Percentiles rank a stretch among this genome's conserved stretches.
Evolutionary conservation across 352 stramenopile genomes (phyloP).

Genomic region (Phytophthora multivora): DNA sequence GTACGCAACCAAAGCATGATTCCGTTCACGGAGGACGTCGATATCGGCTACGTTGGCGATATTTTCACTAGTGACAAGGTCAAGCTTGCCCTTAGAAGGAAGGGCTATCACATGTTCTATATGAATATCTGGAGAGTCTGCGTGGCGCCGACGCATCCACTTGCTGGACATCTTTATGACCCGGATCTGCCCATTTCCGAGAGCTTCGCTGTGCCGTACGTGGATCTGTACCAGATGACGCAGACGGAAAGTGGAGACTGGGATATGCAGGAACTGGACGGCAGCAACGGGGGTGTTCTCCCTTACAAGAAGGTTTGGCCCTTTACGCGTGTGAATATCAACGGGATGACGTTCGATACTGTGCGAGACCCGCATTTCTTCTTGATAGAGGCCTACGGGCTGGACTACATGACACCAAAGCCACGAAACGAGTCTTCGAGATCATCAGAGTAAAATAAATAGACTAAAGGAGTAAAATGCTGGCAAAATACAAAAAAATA

Average conservation of each 20-base stretch:
- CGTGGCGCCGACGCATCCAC: slow-evolving; percentile 36
- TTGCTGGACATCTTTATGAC: slow-evolving; percentile 43
- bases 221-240: slow-evolving; percentile 45
- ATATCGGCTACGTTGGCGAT: slow-evolving; percentile 41
- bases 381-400: slow-evolving; percentile 33
- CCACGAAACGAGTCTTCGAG: slow-evolving; percentile 3
- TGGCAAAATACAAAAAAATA: neutral
- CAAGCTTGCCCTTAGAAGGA: slow-evolving; percentile 22
- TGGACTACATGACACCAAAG: slow-evolving; percentile 34
- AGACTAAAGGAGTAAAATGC: neutral
- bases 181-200: slow-evolving; percentile 15
- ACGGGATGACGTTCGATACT: slow-evolving; percentile 37
- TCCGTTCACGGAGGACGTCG: slow-evolving; percentile 54
- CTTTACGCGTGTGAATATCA: slow-evolving; percentile 27
- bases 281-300: slow-evolving; percentile 10
- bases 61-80: slow-evolving; percentile 7
- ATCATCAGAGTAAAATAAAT: neutral
- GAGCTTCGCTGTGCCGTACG: slow-evolving; percentile 24
- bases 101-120: slow-evolving; percentile 53
- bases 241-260: slow-evolving; percentile 6
- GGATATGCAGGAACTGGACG: slow-evolving; percentile 26
- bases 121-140: slow-evolving; percentile 41
- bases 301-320: slow-evolving; percentile 26
- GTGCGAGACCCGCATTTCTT: slow-evolving; percentile 38
- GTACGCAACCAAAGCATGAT: slow-evolving; percentile 53